Base-by-base conservation (phyloP, 345 rosid species). In the Acer negundo region DNA sequence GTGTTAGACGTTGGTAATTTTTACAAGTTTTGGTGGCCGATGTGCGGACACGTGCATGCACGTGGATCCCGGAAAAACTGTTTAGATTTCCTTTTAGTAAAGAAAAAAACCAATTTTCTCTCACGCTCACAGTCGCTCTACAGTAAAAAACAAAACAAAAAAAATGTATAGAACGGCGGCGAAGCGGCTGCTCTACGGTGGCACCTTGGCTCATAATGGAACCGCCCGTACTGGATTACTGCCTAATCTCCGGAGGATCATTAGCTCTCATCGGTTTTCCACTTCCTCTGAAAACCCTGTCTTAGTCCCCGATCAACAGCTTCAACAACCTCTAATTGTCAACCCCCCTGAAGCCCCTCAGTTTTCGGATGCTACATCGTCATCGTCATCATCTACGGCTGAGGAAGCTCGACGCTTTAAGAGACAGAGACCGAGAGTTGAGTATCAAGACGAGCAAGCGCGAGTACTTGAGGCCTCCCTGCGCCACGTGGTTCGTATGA, bases 401-500 rank as follows among this genome's bases (percentile, higher is more conserved):
- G 90, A 87, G 78, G 89, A 86, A 67, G 56, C 81, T 73, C 82
- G 59, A 0, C 85, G 85, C 38, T 77, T 65, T 4, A 79, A 84
- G 80, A 83, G 88, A 70, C 82, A 83, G 84, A 81, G 82, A 17
- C 94, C 90, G 2, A 77, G 81, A 46, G 86, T 77, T 28, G 93
- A 82, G 74, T 92, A 89, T 73, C 87, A 86, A 75, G 93, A 89
- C 28, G 96, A 95, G 86, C 97, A 90, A 76, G 89, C 88, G 71
- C 90, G 96, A 61, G 89, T 95, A 56, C 97, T 93, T 49, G 80
- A 81, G 55, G 92, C 98, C 67, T 89, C 99, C 47, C 90, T 95
- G 16, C 92, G 81, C 19, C 97, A 93, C 81, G 99, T 90, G 89
- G 98, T 94, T 13, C 0, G 93, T 79, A 19, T 67, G 38, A 35